Percentiles rank a stretch among this genome's conserved stretches.
phyloP scores from a whole-genome alignment of 2,329 filamentous ascomycete genomes.

The Cordyceps farinosa region DNA sequence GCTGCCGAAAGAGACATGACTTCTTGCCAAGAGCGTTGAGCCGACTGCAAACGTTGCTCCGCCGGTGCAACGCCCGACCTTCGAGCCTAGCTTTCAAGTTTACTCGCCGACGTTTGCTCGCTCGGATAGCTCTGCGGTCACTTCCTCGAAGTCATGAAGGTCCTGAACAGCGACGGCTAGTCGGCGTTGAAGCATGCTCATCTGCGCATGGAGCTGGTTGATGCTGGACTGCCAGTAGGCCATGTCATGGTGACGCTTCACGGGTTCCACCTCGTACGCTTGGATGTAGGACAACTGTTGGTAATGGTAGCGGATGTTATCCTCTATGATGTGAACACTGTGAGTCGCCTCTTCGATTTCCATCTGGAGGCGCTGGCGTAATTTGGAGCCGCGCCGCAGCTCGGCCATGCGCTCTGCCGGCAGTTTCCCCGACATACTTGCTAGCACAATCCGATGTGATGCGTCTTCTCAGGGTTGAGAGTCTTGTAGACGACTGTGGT shows the following conservation, averaged over 20 bases:
- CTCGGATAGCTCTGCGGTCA: not conserved
- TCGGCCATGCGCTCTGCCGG: conserved; percentile 14
- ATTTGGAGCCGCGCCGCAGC: conserved; percentile 12
- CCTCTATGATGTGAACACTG: not conserved
- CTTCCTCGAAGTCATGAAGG: conserved; percentile 15
- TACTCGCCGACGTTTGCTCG: not conserved
- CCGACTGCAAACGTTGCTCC: too few species aligned
- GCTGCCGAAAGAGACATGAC: not conserved
- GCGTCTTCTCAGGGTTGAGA: too few species aligned
- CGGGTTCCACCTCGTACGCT: conserved; percentile 3
- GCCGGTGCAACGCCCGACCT: not conserved
- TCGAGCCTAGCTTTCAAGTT: not conserved
- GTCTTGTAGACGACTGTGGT: not conserved
- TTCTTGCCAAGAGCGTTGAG: not conserved
- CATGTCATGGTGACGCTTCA: conserved; percentile 3
- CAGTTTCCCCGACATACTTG: conserved; percentile 3
- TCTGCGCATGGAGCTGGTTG: not conserved
- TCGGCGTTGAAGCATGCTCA: not conserved
- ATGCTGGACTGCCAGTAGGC: conserved; percentile 3
- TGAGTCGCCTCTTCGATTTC: conserved; percentile 8
- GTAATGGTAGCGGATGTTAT: conserved; percentile 5
- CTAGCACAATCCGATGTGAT: not conserved
- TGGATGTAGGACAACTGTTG: conserved; percentile 5
- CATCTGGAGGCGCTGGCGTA: conserved; percentile 15
- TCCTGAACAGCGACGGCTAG: conserved; percentile 13